A percentile compares a stretch with the other conserved stretches of the same genome.
Evolutionary conservation across 352 stramenopile genomes (phyloP).

Genomic region (Phytophthora megakarya): DNA sequence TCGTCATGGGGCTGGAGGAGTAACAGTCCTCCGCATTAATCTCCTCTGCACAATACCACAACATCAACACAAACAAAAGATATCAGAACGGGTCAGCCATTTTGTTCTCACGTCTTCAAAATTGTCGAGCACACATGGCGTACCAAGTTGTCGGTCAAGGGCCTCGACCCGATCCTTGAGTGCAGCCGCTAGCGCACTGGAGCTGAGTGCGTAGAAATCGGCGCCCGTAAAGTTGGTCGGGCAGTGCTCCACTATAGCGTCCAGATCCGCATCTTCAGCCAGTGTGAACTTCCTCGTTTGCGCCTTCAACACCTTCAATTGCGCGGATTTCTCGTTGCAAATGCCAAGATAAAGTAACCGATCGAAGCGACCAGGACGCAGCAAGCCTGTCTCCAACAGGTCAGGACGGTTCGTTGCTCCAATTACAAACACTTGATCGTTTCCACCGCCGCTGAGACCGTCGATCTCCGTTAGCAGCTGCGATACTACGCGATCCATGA

Average conservation of each 20-base stretch:
- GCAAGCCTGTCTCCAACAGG: conserved; percentile 93
- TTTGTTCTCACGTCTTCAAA: conserved; percentile 1
- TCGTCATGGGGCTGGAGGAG: conserved; percentile 72
- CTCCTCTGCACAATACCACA: conserved; percentile 39
- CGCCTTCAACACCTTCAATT: conserved; percentile 85
- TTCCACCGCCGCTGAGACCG: conserved; percentile 66
- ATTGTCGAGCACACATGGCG: conserved; percentile 18
- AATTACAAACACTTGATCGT: conserved; percentile 94
- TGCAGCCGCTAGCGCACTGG: conserved; percentile 70
- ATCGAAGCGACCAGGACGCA: conserved; percentile 93
- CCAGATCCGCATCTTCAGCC: conserved; percentile 59
- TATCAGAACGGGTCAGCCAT: conserved; percentile 18
- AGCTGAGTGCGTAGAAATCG: conserved; percentile 87
- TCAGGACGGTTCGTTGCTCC: conserved; percentile 97
- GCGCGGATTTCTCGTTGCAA: conserved; percentile 69
- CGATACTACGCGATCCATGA: conserved; percentile 97
- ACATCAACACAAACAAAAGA: conserved; percentile 13
- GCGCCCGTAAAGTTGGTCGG: conserved; percentile 82
- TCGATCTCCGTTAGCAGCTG: conserved; percentile 96
- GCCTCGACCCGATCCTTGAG: conserved; percentile 77
- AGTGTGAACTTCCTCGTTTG: conserved; percentile 84
- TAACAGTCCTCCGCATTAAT: conserved; percentile 84
- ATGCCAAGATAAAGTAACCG: conserved; percentile 85
- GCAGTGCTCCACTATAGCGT: conserved; percentile 62
- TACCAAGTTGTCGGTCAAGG: conserved; percentile 70